Percentiles rank a stretch among this genome's conserved stretches.
Evolutionary conservation across 1,284 basidiomycete species (phyloP).

Genomic region (Cutaneotrichosporon dermatis): DNA sequence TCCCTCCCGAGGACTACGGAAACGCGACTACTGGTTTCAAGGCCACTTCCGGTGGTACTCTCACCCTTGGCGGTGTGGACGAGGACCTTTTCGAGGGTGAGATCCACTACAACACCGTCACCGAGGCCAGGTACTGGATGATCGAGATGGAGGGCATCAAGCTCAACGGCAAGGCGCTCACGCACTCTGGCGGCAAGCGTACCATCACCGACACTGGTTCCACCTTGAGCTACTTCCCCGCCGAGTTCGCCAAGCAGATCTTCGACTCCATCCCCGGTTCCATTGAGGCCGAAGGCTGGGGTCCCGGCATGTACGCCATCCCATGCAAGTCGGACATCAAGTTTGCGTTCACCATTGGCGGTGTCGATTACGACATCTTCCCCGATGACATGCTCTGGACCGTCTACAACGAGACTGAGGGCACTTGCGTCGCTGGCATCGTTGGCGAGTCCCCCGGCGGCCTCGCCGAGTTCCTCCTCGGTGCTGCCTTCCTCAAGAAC

Average conservation of each 20-base stretch:
- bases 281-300: neutral
- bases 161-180: conserved; percentile 4
- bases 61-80: conserved; percentile 60
- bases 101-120: conserved; percentile 65
- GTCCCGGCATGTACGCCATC: neutral
- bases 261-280: conserved; percentile 24
- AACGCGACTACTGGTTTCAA: conserved; percentile 31
- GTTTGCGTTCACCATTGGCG: conserved; percentile 7
- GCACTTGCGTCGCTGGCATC: neutral
- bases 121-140: conserved; percentile 10
- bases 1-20: neutral
- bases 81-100: conserved; percentile 63
- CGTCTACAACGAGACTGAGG: neutral
- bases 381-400: conserved; percentile 3
- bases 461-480: conserved; percentile 32
- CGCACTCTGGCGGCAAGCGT: neutral
- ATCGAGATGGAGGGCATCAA: conserved; percentile 2
- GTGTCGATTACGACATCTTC: conserved; percentile 5
- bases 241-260: conserved; percentile 14
- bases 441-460: neutral
- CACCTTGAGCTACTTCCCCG: conserved; percentile 25
- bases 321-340: conserved; percentile 7
- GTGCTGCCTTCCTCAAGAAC: conserved; percentile 62
- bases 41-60: conserved; percentile 60
- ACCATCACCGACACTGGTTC: conserved; percentile 29